These are phyloP conservation scores for Dictyostelium firmibasis DNA, from an alignment of 78 protist species.

Conservation along the genomic window DNA sequence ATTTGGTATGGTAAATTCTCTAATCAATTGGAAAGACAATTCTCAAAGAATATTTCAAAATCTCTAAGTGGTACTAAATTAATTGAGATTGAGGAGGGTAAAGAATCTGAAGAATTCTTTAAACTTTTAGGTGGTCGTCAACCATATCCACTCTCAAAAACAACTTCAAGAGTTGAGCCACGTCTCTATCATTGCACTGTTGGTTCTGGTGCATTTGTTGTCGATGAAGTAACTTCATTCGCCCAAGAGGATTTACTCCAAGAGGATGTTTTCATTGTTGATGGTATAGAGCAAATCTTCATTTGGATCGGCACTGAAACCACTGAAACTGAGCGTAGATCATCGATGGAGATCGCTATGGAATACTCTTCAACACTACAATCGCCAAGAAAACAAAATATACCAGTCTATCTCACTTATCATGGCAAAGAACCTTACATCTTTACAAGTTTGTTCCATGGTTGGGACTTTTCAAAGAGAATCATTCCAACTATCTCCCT, in stretches of 20 bases:
- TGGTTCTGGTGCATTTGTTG: conserved; percentile 76
- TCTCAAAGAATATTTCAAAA: conserved; percentile 38
- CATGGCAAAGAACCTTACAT: conserved; percentile 70
- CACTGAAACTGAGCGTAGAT: conserved; percentile 58
- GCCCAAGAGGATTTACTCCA: conserved; percentile 81
- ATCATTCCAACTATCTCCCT: background rate
- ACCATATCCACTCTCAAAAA: conserved; percentile 11
- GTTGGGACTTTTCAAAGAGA: conserved; percentile 81
- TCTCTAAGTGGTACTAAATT: background rate
- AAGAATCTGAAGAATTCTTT: conserved; percentile 70
- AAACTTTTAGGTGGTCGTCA: conserved; percentile 22
- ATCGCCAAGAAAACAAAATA: conserved; percentile 1
- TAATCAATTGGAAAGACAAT: conserved; percentile 15
- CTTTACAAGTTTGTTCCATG: conserved; percentile 80
- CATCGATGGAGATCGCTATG: conserved; percentile 73
- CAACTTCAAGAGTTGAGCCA: conserved; percentile 25
- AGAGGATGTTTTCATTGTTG: conserved; percentile 83
- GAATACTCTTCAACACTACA: conserved; percentile 48
- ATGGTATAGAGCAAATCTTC: conserved; percentile 65
- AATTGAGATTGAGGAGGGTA: conserved; percentile 48
- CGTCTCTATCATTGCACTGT: conserved; percentile 73
- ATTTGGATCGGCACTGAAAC: conserved; percentile 83
- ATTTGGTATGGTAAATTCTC: conserved; percentile 75
- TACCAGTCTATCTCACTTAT: conserved; percentile 37
- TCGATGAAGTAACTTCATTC: conserved; percentile 63